Evolutionary conservation across 2,329 filamentous ascomycete species (phyloP), one percentile per base, ranked within the genome.

Genomic region (Colletotrichum costaricense): DNA sequence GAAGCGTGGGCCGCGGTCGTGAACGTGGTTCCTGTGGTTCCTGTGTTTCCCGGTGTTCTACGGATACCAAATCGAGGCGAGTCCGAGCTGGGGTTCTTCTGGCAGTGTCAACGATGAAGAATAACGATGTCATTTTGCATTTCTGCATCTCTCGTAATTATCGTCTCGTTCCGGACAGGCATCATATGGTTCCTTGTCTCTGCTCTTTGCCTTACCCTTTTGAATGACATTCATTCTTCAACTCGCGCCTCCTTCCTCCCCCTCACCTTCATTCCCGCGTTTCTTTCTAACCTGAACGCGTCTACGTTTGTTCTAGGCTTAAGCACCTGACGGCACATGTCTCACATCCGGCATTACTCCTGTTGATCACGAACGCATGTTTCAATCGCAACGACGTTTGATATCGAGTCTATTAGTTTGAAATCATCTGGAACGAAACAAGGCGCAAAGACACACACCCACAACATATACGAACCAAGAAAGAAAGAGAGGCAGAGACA

Each of bases 331-430:
- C 26, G 60, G 60, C 38, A n/a, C 16, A 6, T 52, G 60, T 63
- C 60, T 63, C 42, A 54, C 19, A 24, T 16, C 38, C 59, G 28
- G 26, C 38, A 14, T 19, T 26, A 16, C 26, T 63, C 42, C 42
- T 54, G 30, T 56, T 55, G 66, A 58, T 52, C 35, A 52, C 33
- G 26, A 12, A 28, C 63, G 35, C 38, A 52, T 73, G 70, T 73
- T 73, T 73, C 70, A 70, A 60, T 60, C 60, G 42, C 19, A 52
- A 52, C 55, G 19, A 46, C 54, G 69, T 64, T 69, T 69, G 16
- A 62, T 9, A 55, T 64, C 54, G 46, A 70, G 59, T 69, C 66
- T 57, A 54, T 22, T 55, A 16, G 33, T 57, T 38, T 65, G 52
- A 65, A 63, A 42, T 24, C 60, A 52, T 12, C 42, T 12, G 26